Evolutionary conservation across 129 eudicot species (phyloP).

Genomic region (Saposhnikovia divaricata): DNA sequence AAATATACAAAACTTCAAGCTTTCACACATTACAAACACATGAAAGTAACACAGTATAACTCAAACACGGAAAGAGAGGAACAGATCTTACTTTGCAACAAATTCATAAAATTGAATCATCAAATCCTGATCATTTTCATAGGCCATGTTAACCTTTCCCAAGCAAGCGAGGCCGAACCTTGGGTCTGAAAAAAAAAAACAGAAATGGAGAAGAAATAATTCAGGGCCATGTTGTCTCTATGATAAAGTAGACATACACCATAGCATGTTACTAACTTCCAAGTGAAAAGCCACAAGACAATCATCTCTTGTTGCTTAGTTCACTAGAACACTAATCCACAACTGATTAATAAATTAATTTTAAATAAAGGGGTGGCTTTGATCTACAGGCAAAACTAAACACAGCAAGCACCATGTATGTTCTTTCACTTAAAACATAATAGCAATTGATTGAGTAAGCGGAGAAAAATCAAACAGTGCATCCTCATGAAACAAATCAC

Average conservation of each 20-base stretch:
- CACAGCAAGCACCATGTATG: background rate
- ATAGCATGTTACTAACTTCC: background rate
- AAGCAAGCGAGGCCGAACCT: slow-evolving; percentile 71
- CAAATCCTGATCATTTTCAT: slow-evolving; percentile 78
- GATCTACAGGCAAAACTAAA: background rate
- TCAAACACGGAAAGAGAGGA: slow-evolving; percentile 13
- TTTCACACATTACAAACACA: background rate
- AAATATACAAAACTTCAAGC: background rate
- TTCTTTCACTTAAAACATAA: background rate
- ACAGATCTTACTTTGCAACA: slow-evolving; percentile 65
- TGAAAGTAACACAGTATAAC: background rate
- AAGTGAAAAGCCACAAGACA: background rate
- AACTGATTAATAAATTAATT: background rate
- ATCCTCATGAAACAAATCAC: background rate
- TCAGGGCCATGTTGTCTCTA: background rate
- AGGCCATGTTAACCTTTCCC: slow-evolving; percentile 78
- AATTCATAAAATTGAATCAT: slow-evolving; percentile 78
- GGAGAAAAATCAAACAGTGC: background rate
- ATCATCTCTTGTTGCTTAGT: background rate
- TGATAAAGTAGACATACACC: background rate
- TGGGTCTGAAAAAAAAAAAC: slow-evolving; percentile 49
- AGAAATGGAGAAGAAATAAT: background rate
- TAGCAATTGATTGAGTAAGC: background rate
- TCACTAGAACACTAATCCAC: background rate
- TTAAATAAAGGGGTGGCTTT: background rate